Evolutionary conservation across 2,329 filamentous ascomycete species (phyloP).

Genomic region (Aureobasidium subglaciale): DNA sequence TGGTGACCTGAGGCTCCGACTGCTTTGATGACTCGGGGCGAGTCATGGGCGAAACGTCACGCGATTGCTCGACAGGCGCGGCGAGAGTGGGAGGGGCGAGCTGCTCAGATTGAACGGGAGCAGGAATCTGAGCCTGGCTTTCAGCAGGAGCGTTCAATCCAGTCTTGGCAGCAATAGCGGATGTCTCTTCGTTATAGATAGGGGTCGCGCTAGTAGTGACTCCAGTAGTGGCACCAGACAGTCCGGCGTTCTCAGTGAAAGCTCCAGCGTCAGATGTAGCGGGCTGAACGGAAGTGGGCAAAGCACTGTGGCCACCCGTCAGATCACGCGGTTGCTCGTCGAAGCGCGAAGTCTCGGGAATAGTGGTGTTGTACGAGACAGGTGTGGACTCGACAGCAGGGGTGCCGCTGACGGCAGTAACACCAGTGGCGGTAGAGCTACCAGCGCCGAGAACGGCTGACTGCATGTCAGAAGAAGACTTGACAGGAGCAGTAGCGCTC

Average conservation of each 20-base stretch:
- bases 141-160: slow-evolving; percentile 33
- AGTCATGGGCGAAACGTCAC: slow-evolving; percentile 37
- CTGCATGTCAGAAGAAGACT: slow-evolving; percentile 13
- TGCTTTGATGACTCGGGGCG: slow-evolving; percentile 26
- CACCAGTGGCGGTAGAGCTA: slow-evolving; percentile 13
- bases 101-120: slow-evolving; percentile 10
- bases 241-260: neutral
- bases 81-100: slow-evolving; percentile 18
- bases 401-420: slow-evolving; percentile 5
- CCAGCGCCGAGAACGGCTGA: neutral
- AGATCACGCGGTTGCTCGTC: slow-evolving; percentile 18
- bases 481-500: slow-evolving; percentile 28
- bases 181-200: slow-evolving; percentile 19
- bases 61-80: slow-evolving; percentile 27
- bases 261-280: neutral
- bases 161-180: slow-evolving; percentile 19
- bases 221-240: neutral
- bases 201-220: neutral
- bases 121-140: slow-evolving; percentile 20
- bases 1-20: slow-evolving; percentile 33
- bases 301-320: neutral
- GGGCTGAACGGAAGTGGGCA: neutral
- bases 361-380: neutral
- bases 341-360: slow-evolving; percentile 19
- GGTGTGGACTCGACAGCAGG: neutral